phyloP scores from a whole-genome alignment of 2,329 filamentous ascomycete species.

The Colletotrichum cordylinicola region DNA sequence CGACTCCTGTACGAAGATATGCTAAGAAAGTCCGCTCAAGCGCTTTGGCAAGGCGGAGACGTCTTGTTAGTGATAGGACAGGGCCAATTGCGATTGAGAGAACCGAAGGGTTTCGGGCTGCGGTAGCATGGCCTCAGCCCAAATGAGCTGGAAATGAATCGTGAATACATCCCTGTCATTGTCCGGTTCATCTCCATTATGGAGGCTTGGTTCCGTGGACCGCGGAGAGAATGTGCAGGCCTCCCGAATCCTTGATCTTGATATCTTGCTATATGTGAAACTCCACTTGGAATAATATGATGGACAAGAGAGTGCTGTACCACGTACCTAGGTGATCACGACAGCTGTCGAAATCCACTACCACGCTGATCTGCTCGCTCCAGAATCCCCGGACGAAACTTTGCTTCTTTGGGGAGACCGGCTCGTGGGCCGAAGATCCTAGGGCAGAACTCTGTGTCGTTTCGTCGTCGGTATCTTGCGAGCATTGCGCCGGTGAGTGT shows the following conservation, averaged over 20 bases:
- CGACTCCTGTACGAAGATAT: slow-evolving; percentile 73
- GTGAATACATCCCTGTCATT: neutral
- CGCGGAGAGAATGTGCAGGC: neutral
- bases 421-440: slow-evolving; percentile 2
- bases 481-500: neutral
- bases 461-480: neutral
- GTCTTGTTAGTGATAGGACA: slow-evolving; percentile 10
- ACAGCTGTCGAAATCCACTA: slow-evolving; percentile 53
- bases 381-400: slow-evolving; percentile 41
- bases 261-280: neutral
- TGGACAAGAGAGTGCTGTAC: slow-evolving; percentile 26
- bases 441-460: neutral
- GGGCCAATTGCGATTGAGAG: neutral
- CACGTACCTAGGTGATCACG: slow-evolving; percentile 60
- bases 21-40: slow-evolving; percentile 77
- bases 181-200: slow-evolving; percentile 15
- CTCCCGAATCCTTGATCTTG: neutral
- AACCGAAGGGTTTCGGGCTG: neutral
- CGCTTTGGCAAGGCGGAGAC: slow-evolving; percentile 48
- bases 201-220: neutral
- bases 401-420: neutral
- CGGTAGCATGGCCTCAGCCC: neutral
- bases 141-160: neutral
- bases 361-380: slow-evolving; percentile 52
- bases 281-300: neutral